Percentiles rank a stretch among this genome's conserved stretches.
Evolutionary conservation across 805 yeast species (phyloP).

Genomic region (Ascoidea tarda): DNA sequence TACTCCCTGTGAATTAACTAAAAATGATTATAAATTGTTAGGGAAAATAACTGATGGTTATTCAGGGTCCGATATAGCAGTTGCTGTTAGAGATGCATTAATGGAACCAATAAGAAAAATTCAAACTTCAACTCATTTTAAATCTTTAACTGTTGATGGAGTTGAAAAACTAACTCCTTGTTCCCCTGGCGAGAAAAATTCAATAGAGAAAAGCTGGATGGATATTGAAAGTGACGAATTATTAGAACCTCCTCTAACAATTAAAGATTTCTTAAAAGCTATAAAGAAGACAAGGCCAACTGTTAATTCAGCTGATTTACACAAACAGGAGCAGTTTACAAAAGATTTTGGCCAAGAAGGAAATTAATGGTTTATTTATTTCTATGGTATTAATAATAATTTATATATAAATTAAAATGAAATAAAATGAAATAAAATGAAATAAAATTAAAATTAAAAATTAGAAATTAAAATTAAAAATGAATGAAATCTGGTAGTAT

Average conservation of each 20-base stretch:
- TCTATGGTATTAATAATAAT: too few relatives aligned
- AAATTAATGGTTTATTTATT: slow-evolving; percentile 25
- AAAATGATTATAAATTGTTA: slow-evolving; percentile 60
- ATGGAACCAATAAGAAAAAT: slow-evolving; percentile 97
- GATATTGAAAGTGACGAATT: slow-evolving; percentile 81
- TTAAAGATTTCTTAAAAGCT: slow-evolving; percentile 89
- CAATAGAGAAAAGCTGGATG: slow-evolving; percentile 87
- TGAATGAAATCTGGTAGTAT: too few relatives aligned
- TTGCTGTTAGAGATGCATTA: slow-evolving; percentile 90
- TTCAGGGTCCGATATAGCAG: slow-evolving; percentile 95
- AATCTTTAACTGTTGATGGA: slow-evolving; percentile 24
- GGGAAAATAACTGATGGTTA: slow-evolving; percentile 96
- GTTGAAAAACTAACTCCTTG: slow-evolving; percentile 66
- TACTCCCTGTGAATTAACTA: slow-evolving; percentile 68
- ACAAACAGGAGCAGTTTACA: slow-evolving; percentile 77
- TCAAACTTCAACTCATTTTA: slow-evolving; percentile 93
- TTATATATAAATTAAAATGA: too few relatives aligned
- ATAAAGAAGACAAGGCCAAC: slow-evolving; percentile 89
- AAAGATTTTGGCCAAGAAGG: slow-evolving; percentile 97
- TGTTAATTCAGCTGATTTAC: slow-evolving; percentile 73
- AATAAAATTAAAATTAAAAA: too few relatives aligned
- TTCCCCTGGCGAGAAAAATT: slow-evolving; percentile 89
- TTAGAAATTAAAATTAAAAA: too few relatives aligned
- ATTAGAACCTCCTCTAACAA: slow-evolving; percentile 76
- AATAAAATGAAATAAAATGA: too few relatives aligned